These are phyloP conservation scores for Podospora comata DNA, from an alignment of 495 filamentous ascomycete genomes.

Conservation along the genomic window DNA sequence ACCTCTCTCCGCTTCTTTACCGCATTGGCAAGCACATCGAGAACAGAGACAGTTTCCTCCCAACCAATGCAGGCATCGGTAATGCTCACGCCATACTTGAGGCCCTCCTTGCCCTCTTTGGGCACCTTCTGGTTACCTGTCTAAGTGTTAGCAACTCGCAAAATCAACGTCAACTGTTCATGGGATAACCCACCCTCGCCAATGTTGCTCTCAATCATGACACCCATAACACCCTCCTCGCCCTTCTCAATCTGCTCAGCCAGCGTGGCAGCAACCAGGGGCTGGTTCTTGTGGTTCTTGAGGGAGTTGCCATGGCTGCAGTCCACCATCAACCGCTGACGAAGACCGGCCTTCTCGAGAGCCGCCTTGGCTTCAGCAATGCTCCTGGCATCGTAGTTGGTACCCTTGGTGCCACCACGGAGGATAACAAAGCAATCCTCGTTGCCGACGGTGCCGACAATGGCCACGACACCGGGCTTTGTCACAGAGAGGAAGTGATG, in stretches of 20 bases:
- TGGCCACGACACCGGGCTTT: constrained; percentile 93
- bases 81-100: constrained; percentile 95
- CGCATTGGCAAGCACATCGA: constrained; percentile 75
- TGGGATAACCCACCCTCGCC: constrained; percentile 65
- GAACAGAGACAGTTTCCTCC: constrained; percentile 83
- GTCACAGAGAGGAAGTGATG: constrained; percentile 99
- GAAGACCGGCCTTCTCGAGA: constrained; percentile 33
- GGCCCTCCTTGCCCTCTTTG: constrained; percentile 76
- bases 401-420: constrained; percentile 86
- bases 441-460: constrained; percentile 92
- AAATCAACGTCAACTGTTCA: neutral
- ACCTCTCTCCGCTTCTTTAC: constrained; percentile 65
- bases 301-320: constrained; percentile 95
- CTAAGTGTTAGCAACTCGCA: constrained; percentile 18
- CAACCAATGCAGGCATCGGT: constrained; percentile 96
- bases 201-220: constrained; percentile 99
- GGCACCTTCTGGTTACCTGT: constrained; percentile 89
- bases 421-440: constrained; percentile 98
- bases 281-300: constrained; percentile 97
- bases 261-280: constrained; percentile 81
- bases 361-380: constrained; percentile 50
- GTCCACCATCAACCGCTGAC: constrained; percentile 88
- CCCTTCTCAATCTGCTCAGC: constrained; percentile 82
- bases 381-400: constrained; percentile 87
- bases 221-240: constrained; percentile 88